Conservation (phyloP, 2,329 filamentous ascomycete species). For the Teratosphaeria pseudoeucalypti region DNA sequence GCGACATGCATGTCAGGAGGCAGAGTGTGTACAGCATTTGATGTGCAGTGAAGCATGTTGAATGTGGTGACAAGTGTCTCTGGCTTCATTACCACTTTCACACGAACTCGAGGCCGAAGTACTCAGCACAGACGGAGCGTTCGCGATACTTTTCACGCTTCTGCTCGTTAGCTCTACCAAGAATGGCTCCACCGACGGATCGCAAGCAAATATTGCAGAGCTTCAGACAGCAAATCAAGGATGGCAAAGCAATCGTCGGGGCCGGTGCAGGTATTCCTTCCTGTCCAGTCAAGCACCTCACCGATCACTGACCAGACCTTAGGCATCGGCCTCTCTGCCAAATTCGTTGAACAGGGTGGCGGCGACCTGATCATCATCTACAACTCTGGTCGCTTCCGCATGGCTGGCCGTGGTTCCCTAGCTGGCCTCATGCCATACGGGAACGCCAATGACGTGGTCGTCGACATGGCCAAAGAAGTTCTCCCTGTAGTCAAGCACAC, state of each 20-base stretch:
- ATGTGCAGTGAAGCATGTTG: not conserved
- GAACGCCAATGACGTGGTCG: constrained; percentile 58
- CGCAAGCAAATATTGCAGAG: constrained; percentile 46
- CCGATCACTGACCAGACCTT: not conserved
- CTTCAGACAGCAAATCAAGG: constrained; percentile 45
- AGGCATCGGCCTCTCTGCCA: constrained; percentile 61
- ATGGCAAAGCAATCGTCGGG: constrained; percentile 53
- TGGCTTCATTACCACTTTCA: too few species aligned
- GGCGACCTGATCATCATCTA: constrained; percentile 63
- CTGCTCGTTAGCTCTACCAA: constrained; percentile 2
- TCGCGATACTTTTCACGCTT: not conserved
- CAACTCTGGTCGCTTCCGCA: constrained; percentile 61
- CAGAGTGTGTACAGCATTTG: not conserved
- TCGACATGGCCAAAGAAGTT: constrained; percentile 60
- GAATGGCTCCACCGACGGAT: constrained; percentile 48
- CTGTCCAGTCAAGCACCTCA: too few species aligned
- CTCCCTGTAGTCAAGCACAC: constrained; percentile 53
- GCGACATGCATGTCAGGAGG: not conserved
- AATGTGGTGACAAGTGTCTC: not conserved
- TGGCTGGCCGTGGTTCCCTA: constrained; percentile 60
- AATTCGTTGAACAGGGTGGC: constrained; percentile 58
- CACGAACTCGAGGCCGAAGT: not conserved
- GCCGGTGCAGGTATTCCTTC: constrained; percentile 46
- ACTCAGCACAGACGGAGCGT: not conserved
- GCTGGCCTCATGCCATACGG: constrained; percentile 63